Percentiles rank a stretch among this genome's conserved stretches.
phyloP scores from a whole-genome alignment of 192 early-diverging fungal species.

The Entomortierella lignicola region DNA sequence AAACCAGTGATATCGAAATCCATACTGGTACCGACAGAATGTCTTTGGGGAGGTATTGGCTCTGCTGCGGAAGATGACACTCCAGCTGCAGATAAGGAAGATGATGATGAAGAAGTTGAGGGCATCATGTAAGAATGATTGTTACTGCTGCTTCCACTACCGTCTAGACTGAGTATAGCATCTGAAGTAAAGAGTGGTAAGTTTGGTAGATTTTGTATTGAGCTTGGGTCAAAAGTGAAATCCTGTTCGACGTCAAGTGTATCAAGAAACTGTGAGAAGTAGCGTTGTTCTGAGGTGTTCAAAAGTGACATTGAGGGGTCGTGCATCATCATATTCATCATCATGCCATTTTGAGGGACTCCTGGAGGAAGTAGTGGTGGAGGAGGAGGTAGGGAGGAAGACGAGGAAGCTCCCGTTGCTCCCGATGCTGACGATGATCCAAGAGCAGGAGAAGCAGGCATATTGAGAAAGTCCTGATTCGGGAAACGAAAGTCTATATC shows the following conservation, averaged over 20 bases:
- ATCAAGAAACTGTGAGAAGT: slow-evolving; percentile 64
- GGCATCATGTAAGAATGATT: slow-evolving; percentile 6
- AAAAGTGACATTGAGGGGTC: slow-evolving; percentile 40
- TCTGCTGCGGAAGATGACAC: background rate
- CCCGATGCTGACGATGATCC: background rate
- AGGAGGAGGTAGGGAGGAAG: slow-evolving; percentile 2
- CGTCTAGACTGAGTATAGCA: slow-evolving; percentile 11
- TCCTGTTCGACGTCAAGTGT: slow-evolving; percentile 62
- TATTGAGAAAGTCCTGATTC: slow-evolving; percentile 44
- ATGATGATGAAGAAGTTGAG: background rate
- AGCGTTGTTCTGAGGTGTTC: slow-evolving; percentile 56
- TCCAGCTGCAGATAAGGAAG: background rate
- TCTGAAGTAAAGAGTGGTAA: slow-evolving; percentile 23
- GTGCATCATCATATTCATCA: slow-evolving; percentile 35
- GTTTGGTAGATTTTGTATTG: slow-evolving; percentile 43
- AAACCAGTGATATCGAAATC: slow-evolving; percentile 37
- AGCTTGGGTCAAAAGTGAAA: slow-evolving; percentile 39
- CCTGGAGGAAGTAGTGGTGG: slow-evolving; percentile 7
- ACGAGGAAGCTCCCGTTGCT: background rate
- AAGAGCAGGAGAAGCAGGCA: slow-evolving; percentile 18
- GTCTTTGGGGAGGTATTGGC: background rate
- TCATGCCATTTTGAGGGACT: background rate
- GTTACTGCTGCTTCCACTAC: background rate
- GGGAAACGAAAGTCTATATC: slow-evolving; percentile 24
- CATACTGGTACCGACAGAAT: slow-evolving; percentile 13